phyloP scores from a whole-genome alignment of 805 yeast species.

The Diddensiella santjacobensis region DNA sequence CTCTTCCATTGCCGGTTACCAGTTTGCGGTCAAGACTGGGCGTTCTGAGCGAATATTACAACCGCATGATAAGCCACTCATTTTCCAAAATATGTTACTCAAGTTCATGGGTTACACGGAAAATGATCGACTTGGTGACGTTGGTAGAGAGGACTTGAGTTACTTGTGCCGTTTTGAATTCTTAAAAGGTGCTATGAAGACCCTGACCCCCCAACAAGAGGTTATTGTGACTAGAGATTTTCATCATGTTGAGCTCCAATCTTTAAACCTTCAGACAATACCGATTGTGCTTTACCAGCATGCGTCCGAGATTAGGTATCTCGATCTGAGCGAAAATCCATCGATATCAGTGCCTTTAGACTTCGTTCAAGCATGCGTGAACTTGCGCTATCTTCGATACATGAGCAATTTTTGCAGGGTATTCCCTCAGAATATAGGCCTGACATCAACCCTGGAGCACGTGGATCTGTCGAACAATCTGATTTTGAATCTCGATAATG shows the following conservation, averaged over 20 bases:
- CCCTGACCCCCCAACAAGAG: constrained; percentile 65
- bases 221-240: constrained; percentile 57
- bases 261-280: constrained; percentile 73
- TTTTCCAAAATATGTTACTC: constrained; percentile 69
- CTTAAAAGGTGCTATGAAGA: constrained; percentile 57
- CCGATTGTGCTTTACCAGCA: constrained; percentile 79
- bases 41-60: constrained; percentile 70
- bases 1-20: constrained; percentile 66
- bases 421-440: constrained; percentile 70
- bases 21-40: constrained; percentile 71
- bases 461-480: constrained; percentile 78
- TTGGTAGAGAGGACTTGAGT: constrained; percentile 81
- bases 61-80: constrained; percentile 68
- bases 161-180: constrained; percentile 77
- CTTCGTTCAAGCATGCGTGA: constrained; percentile 76
- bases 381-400: constrained; percentile 62
- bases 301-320: constrained; percentile 72
- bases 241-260: constrained; percentile 66
- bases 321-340: constrained; percentile 84
- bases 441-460: constrained; percentile 61
- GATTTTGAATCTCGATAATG: constrained; percentile 46
- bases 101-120: constrained; percentile 74
- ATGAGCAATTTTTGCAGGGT: constrained; percentile 67
- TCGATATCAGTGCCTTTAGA: constrained; percentile 79
- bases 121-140: constrained; percentile 67